Percentiles rank a stretch among this genome's conserved stretches.
Conservation (phyloP, 176 grass and related monocot genomes). For the Poa annua region DNA sequence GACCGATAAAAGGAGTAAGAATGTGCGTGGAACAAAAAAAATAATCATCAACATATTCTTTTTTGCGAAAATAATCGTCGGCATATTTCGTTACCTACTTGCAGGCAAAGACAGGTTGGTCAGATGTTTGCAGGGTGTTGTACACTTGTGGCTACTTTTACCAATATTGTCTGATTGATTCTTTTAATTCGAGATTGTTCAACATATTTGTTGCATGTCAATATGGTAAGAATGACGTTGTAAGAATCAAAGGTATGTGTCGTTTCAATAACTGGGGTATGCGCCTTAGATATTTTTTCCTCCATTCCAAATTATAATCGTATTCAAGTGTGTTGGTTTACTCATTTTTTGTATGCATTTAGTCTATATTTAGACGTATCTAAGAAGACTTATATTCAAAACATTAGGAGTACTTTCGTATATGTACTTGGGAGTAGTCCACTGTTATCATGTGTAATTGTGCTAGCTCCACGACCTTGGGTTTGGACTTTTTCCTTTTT, state of each 20-base stretch:
- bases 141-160: background rate
- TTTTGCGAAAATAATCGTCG: no score
- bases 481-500: no score
- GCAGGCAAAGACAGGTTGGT: constrained; percentile 25
- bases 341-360: no score
- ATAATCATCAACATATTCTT: constrained; percentile 3
- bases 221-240: background rate
- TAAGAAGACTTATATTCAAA: no score
- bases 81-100: constrained; percentile 17
- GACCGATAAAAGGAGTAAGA: background rate
- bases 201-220: background rate
- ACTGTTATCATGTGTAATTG: no score
- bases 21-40: background rate
- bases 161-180: background rate
- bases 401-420: no score
- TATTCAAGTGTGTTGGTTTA: no score
- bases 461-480: no score
- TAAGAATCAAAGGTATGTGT: background rate
- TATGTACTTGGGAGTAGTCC: no score
- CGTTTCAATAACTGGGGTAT: background rate
- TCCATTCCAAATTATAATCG: no score
- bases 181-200: background rate
- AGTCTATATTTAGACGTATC: no score
- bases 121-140: background rate
- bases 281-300: no score